phyloP scores from a whole-genome alignment of 768 basidiomycete genomes.

The Boletellus sp. region DNA sequence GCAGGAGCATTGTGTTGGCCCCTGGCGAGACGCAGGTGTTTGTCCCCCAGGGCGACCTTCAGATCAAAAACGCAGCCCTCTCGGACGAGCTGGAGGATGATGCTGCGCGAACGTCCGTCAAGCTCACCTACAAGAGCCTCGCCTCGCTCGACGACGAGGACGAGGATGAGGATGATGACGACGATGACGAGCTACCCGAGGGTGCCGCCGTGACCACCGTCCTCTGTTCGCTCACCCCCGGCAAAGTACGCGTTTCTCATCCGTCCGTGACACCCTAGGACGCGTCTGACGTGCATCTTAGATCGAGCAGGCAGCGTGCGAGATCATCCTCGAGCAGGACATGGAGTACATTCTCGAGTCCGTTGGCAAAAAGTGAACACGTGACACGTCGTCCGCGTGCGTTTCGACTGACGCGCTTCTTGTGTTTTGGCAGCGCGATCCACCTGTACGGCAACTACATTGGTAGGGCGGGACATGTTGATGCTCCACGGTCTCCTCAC shows the following conservation, averaged over 20 bases:
- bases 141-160: slow-evolving; percentile 36
- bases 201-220: slow-evolving; percentile 49
- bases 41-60: slow-evolving; percentile 62
- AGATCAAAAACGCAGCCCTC: slow-evolving; percentile 79
- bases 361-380: slow-evolving; percentile 75
- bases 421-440: slow-evolving; percentile 47
- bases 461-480: slow-evolving; percentile 37
- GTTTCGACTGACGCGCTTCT: slow-evolving; percentile 6
- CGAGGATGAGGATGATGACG: slow-evolving; percentile 45
- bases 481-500: not conserved
- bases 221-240: slow-evolving; percentile 76
- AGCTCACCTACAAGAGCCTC: slow-evolving; percentile 53
- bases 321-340: slow-evolving; percentile 67
- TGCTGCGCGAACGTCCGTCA: slow-evolving; percentile 60
- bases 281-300: slow-evolving; percentile 28
- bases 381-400: not conserved
- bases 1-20: slow-evolving; percentile 59
- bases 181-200: slow-evolving; percentile 36
- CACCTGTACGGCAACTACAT: slow-evolving; percentile 86
- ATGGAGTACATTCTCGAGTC: slow-evolving; percentile 65
- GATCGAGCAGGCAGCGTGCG: slow-evolving; percentile 74
- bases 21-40: slow-evolving; percentile 58
- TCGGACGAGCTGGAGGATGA: slow-evolving; percentile 66
- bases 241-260: slow-evolving; percentile 51
- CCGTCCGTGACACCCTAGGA: not conserved